Evolutionary conservation across 257 asterid genomes (phyloP), one percentile per base, ranked within the genome.

Genomic region (Nyctanthes arbortristis): DNA sequence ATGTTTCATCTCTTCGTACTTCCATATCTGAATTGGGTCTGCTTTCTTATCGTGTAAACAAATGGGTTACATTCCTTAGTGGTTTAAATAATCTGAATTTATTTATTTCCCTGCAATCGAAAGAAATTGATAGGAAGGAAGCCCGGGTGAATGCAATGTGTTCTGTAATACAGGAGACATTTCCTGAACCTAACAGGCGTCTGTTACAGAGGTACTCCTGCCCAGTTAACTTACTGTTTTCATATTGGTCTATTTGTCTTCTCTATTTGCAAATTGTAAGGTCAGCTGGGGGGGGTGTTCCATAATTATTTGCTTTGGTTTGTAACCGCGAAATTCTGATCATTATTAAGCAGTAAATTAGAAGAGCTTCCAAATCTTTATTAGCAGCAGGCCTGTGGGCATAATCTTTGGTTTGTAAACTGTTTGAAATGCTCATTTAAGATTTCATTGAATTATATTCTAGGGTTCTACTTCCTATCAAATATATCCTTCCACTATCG

Each of bases 101-200:
- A 63, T 81, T 72, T 77, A 35, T 74, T 60, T 63, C 37, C 65
- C 56, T 70, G 58, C 68, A 67, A 52, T 60, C 65, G 72, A 70
- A 73, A 92, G 98, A 86, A 88, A 78, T 84, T 67, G 96, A 89
- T 71, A 81, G 80, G 66, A 92, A 79, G 84, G 96, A 86, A 69
- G 93, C 92, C 65, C 90, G 94, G 77, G 73, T 82, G 66, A 88
- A 81, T 67, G 94, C 96, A 64, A 76, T 92, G 87, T 88, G 80
- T 72, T 87, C 91, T 76, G 92, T 96, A n/a, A 77, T 92, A 74
- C 77, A 76, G 72, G 98, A 92, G 85, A 84, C 96, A 32, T 92
- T 92, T 78, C 98, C 98, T 55, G 98, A 92, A 68, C 98, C 98
- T 70, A 94, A 89, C 65, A 82, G 91, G 72, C 96, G 92, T 59